These are phyloP conservation scores for Adiantum capillusveneris DNA, from an alignment of 75 land plant species.

Conservation along the genomic window DNA sequence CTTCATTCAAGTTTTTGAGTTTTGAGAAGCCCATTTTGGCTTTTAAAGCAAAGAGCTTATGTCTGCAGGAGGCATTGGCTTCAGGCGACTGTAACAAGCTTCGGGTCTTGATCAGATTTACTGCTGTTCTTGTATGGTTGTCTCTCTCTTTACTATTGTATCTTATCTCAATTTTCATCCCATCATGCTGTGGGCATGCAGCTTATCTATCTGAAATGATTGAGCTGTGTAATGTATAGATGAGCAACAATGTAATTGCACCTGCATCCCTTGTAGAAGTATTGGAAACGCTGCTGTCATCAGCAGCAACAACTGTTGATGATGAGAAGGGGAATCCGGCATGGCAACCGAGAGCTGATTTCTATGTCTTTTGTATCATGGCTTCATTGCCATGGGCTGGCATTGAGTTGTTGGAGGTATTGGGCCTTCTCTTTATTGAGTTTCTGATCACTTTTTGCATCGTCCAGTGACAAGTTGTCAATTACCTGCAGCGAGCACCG, in stretches of 20 bases:
- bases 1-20: not conserved
- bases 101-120: constrained; percentile 68
- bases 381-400: constrained; percentile 97
- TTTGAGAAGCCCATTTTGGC: not conserved
- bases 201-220: not conserved
- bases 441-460: too few species aligned
- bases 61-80: constrained; percentile 67
- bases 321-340: constrained; percentile 94
- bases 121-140: constrained; percentile 61
- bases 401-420: constrained; percentile 79
- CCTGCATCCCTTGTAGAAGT: constrained; percentile 72
- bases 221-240: constrained; percentile 36
- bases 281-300: constrained; percentile 86
- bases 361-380: constrained; percentile 82
- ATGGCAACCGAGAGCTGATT: constrained; percentile 96
- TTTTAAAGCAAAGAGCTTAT: not conserved
- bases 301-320: constrained; percentile 94
- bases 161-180: too few species aligned
- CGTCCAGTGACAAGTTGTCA: too few species aligned
- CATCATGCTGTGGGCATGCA: not conserved
- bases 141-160: too few species aligned
- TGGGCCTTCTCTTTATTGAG: too few species aligned
- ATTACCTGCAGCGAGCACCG: constrained; percentile 88
- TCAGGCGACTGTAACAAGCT: constrained; percentile 61
- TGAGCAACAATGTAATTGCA: constrained; percentile 80